phyloP scores from a whole-genome alignment of 1,284 basidiomycete genomes.

The Volvariella volvacea region DNA sequence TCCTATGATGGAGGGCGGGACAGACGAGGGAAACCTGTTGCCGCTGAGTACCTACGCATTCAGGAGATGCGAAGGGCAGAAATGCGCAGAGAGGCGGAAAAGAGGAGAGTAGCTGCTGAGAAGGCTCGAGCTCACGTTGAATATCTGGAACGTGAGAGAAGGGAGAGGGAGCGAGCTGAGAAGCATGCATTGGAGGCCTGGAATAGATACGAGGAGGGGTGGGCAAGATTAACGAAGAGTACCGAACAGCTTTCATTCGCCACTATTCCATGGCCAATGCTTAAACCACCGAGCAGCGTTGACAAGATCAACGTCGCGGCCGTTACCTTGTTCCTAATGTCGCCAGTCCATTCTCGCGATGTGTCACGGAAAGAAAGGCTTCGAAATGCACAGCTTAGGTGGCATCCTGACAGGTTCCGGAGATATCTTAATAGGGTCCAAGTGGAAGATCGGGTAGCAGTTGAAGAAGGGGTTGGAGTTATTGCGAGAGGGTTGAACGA shows the following conservation, averaged over 20 bases:
- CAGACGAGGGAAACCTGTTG: no score
- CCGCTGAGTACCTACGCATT: no score
- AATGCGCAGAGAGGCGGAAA: constrained; percentile 40
- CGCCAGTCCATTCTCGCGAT: constrained; percentile 49
- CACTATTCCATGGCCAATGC: constrained; percentile 66
- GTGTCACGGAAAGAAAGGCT: constrained; percentile 58
- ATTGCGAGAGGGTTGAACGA: constrained; percentile 70
- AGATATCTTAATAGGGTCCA: constrained; percentile 44
- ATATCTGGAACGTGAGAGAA: constrained; percentile 27
- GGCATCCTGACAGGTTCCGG: constrained; percentile 74
- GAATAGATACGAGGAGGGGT: constrained; percentile 54
- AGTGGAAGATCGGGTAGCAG: constrained; percentile 45
- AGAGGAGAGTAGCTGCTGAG: constrained; percentile 32
- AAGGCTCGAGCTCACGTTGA: constrained; percentile 20
- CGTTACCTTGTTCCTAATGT: constrained; percentile 53
- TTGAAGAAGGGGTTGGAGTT: constrained; percentile 63
- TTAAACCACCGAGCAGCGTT: constrained; percentile 30
- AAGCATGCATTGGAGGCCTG: constrained; percentile 43
- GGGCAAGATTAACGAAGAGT: constrained; percentile 39
- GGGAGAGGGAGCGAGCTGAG: constrained; percentile 30
- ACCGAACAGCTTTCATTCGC: constrained; percentile 46
- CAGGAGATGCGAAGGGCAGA: constrained; percentile 43
- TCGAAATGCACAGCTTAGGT: constrained; percentile 55
- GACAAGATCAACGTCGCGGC: constrained; percentile 44
- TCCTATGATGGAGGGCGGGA: no score